Evolutionary conservation across 2,329 filamentous ascomycete genomes (phyloP), one percentile per base, ranked within the genome.

Genomic region (Bipolaris oryzae): DNA sequence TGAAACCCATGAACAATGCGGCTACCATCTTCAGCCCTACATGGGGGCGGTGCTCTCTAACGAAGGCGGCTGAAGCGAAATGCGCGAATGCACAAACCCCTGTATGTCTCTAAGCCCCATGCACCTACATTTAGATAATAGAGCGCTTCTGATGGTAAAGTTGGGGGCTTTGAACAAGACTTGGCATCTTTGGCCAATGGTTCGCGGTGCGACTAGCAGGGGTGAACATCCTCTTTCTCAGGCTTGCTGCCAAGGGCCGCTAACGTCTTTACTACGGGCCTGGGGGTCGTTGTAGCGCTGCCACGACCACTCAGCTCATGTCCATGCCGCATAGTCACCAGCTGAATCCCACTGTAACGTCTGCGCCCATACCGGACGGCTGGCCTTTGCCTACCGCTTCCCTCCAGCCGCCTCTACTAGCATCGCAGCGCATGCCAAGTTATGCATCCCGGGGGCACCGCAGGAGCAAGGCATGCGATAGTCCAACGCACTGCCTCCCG

Each of bases 111-210:
- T 41, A 55, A 45, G 42, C 52, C 50, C 42, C 33, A 54, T 55
- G 44, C 44, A 53, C 48, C 64, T 45, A 58, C 49, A 61, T 55
- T 66, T 66, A 64, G 64, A 58, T 15, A 62, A 57, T 66, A 67
- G 55, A 57, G 50, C 64, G 63, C 49, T 31, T 67, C 54, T 18
- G 48, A 3, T 15, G 31, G 64, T 64, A 65, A 58, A 28, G 11
- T 61, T 62, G 44, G 28, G 50, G 41, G 34, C 44, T 37, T 51
- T 42, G 52, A 55, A 23, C 49, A 35, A 54, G 42, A 31, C 57
- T 60, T 58, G 57, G 60, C 48, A 10, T 4, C 23, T 35, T 35
- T 47, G 37, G 48, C 62, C 57, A 64, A 54, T 54, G 35, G 25
- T 34, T 43, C 20, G n/a, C 55, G 35, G 49, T 54, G 41, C 38